phyloP scores from a whole-genome alignment of 805 yeast genomes.

The Myxozyma melibiosi region DNA sequence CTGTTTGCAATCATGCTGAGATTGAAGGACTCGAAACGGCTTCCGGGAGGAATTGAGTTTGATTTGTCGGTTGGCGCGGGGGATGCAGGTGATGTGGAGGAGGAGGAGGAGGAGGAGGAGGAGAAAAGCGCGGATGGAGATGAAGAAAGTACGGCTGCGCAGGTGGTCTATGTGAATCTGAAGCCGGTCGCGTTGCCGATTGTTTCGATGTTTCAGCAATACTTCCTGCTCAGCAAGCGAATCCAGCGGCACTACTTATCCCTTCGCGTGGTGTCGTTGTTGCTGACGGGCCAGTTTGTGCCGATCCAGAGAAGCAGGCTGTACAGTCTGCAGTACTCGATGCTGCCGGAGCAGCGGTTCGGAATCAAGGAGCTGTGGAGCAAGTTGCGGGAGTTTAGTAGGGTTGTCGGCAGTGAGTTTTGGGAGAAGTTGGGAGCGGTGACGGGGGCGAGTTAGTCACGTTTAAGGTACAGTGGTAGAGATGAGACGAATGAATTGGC shows the following conservation, averaged over 20 bases:
- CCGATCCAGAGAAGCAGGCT: slow-evolving; percentile 53
- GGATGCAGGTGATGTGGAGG: not conserved
- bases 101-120: not conserved
- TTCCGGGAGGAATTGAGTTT: slow-evolving; percentile 61
- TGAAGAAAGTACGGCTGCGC: slow-evolving; percentile 16
- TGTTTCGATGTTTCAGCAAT: slow-evolving; percentile 53
- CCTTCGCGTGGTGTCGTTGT: slow-evolving; percentile 44
- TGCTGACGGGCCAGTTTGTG: slow-evolving; percentile 52
- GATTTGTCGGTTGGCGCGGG: slow-evolving; percentile 13
- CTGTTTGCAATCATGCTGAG: slow-evolving; percentile 78
- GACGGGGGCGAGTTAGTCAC: too few species aligned
- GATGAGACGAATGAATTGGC: too few species aligned
- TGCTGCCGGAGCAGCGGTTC: slow-evolving; percentile 51
- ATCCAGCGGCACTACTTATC: slow-evolving; percentile 51
- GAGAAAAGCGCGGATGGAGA: not conserved
- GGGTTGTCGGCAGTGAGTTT: slow-evolving; percentile 10
- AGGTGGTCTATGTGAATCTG: slow-evolving; percentile 40
- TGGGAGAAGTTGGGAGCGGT: slow-evolving; percentile 13
- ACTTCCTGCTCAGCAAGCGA: slow-evolving; percentile 46
- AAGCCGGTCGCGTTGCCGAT: slow-evolving; percentile 51
- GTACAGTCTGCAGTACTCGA: slow-evolving; percentile 56
- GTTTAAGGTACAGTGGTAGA: too few species aligned
- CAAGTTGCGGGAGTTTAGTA: slow-evolving; percentile 12
- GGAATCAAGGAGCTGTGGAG: slow-evolving; percentile 34
- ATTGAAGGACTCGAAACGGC: slow-evolving; percentile 71